These are phyloP conservation scores for Solanum hybrid DNA, from an alignment of 305 asterid genomes.

Conservation along the genomic window DNA sequence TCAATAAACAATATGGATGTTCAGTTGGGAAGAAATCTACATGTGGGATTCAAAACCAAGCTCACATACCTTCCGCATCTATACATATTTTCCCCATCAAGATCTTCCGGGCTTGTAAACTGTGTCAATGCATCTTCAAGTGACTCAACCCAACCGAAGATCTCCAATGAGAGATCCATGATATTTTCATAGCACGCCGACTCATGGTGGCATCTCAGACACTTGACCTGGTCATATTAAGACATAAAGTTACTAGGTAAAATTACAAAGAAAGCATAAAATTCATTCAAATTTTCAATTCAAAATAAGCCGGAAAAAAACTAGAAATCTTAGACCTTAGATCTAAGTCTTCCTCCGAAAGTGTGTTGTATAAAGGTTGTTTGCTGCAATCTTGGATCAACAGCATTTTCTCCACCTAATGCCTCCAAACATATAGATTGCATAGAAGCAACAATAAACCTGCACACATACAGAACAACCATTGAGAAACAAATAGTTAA, in stretches of 20 bases:
- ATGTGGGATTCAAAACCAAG: neutral
- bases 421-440: slow-evolving; percentile 75
- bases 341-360: slow-evolving; percentile 74
- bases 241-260: neutral
- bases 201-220: slow-evolving; percentile 63
- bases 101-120: slow-evolving; percentile 73
- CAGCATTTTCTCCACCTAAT: slow-evolving; percentile 62
- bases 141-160: slow-evolving; percentile 69
- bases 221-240: slow-evolving; percentile 48
- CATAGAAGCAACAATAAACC: slow-evolving; percentile 82
- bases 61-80: slow-evolving; percentile 56
- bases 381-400: slow-evolving; percentile 63
- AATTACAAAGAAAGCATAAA: neutral
- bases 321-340: slow-evolving; percentile 43
- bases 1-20: neutral
- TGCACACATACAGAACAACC: slow-evolving; percentile 11
- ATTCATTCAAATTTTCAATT: neutral
- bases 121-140: slow-evolving; percentile 75
- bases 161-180: slow-evolving; percentile 83
- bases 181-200: slow-evolving; percentile 64
- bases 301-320: neutral
- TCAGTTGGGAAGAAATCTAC: neutral
- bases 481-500: neutral
- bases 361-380: slow-evolving; percentile 77
- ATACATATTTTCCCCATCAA: slow-evolving; percentile 85